A percentile compares a stretch with the other conserved stretches of the same genome.
Evolutionary conservation across 2,329 filamentous ascomycete species (phyloP).

Genomic region (Penicillium digitatum): DNA sequence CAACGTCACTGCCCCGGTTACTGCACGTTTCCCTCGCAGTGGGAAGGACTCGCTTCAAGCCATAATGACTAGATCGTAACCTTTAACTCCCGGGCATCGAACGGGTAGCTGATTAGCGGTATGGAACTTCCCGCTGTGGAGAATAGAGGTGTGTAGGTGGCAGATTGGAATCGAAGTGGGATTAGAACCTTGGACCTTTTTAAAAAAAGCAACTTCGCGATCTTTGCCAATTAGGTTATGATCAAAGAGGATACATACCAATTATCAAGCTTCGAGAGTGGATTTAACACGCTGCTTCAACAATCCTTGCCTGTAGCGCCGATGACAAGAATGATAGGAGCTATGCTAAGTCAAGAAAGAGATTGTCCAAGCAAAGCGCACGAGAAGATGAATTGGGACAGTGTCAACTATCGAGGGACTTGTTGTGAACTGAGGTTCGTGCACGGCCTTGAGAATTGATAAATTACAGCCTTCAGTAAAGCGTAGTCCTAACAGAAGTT

Average conservation of each 20-base stretch:
- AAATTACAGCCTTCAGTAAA: background rate
- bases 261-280: too few species aligned
- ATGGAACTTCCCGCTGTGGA: background rate
- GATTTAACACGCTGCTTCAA: background rate
- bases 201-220: too few species aligned
- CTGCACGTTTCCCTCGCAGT: constrained; percentile 6
- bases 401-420: background rate
- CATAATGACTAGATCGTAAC: background rate
- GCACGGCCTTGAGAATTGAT: background rate
- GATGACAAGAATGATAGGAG: constrained; percentile 35
- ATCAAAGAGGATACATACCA: too few species aligned
- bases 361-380: background rate
- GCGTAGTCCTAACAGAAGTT: too few species aligned
- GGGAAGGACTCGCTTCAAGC: constrained; percentile 4
- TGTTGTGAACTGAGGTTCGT: background rate
- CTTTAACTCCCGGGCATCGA: background rate
- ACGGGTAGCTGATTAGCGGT: background rate
- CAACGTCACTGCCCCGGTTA: background rate
- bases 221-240: too few species aligned
- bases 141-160: background rate
- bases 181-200: too few species aligned
- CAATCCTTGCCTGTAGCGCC: constrained; percentile 43
- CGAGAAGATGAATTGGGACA: background rate
- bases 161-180: background rate
- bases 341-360: constrained; percentile 24